These are phyloP conservation scores for Aquilaria sinensis DNA, from an alignment of 345 rosid genomes.

Conservation along the genomic window DNA sequence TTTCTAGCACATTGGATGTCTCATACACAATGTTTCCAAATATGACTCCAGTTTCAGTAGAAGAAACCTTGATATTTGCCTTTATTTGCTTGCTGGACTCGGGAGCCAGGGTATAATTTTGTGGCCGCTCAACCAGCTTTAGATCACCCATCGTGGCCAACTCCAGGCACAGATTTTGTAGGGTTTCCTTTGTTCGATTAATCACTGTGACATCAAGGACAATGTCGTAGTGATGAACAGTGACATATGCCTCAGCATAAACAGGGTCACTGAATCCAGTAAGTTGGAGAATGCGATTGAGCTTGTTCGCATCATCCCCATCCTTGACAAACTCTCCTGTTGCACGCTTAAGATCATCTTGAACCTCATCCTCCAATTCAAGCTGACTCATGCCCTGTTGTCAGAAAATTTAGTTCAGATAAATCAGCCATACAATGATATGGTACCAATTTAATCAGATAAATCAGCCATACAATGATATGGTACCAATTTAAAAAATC, in stretches of 20 bases:
- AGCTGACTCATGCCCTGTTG: conserved; percentile 98
- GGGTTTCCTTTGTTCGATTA: conserved; percentile 96
- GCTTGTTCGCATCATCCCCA: conserved; percentile 90
- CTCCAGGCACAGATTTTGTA: conserved; percentile 94
- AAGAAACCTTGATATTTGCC: conserved; percentile 98
- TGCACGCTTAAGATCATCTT: conserved; percentile 96
- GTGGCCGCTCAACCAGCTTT: conserved; percentile 98
- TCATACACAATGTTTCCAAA: conserved; percentile 97
- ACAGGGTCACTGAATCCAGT: conserved; percentile 99
- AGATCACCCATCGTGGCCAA: conserved; percentile 99
- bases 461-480: background rate
- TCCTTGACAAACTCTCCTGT: conserved; percentile 96
- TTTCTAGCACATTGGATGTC: conserved; percentile 83
- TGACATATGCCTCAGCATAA: conserved; percentile 97
- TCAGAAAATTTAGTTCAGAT: too few species aligned
- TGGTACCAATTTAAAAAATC: too few species aligned
- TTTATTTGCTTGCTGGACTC: conserved; percentile 94
- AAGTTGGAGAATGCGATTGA: conserved; percentile 94
- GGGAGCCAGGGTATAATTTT: conserved; percentile 92
- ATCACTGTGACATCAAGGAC: conserved; percentile 94
- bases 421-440: background rate
- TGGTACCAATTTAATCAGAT: background rate
- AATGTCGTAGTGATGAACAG: conserved; percentile 95
- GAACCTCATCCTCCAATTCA: conserved; percentile 97
- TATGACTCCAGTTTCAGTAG: conserved; percentile 97